Percentiles rank a stretch among this genome's conserved stretches.
phyloP scores from a whole-genome alignment of 352 stramenopile species.

The Saprolegnia parasitica region DNA sequence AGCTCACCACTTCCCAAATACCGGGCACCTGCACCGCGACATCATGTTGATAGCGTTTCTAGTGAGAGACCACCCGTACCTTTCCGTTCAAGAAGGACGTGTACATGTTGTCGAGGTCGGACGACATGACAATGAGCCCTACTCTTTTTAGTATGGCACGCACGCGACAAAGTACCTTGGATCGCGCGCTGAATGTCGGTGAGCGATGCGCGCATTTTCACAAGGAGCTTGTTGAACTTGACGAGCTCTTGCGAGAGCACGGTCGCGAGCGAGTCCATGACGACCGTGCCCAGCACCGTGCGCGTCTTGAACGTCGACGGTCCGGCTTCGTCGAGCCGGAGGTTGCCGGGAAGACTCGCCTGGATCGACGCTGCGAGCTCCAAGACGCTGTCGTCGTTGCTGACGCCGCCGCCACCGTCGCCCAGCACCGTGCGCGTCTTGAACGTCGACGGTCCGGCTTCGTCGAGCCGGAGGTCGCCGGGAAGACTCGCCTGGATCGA shows the following conservation, averaged over 20 bases:
- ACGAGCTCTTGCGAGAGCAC: conserved; percentile 91
- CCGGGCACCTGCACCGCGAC: conserved; percentile 61
- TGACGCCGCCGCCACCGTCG: conserved; percentile 51
- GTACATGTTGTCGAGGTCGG: conserved; percentile 96
- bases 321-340: conserved; percentile 84
- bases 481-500: conserved; percentile 64
- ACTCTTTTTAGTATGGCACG: conserved; percentile 42
- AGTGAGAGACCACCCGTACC: not conserved
- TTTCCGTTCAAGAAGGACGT: conserved; percentile 87
- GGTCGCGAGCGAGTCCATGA: conserved; percentile 91
- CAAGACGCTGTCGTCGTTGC: conserved; percentile 83
- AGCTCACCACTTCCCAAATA: conserved; percentile 86
- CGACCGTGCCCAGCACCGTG: conserved; percentile 51
- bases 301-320: conserved; percentile 89
- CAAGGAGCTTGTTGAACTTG: conserved; percentile 91
- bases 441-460: conserved; percentile 89
- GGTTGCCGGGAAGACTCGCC: conserved; percentile 46
- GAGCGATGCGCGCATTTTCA: conserved; percentile 77
- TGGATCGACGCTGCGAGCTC: conserved; percentile 66
- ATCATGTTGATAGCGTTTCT: too few species aligned
- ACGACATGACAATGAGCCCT: conserved; percentile 91
- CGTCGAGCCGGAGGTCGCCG: conserved; percentile 64
- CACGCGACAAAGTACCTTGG: conserved; percentile 36
- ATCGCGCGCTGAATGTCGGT: conserved; percentile 75
- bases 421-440: conserved; percentile 75